phyloP scores from a whole-genome alignment of 306 rosid species.

The Prunus armeniaca region DNA sequence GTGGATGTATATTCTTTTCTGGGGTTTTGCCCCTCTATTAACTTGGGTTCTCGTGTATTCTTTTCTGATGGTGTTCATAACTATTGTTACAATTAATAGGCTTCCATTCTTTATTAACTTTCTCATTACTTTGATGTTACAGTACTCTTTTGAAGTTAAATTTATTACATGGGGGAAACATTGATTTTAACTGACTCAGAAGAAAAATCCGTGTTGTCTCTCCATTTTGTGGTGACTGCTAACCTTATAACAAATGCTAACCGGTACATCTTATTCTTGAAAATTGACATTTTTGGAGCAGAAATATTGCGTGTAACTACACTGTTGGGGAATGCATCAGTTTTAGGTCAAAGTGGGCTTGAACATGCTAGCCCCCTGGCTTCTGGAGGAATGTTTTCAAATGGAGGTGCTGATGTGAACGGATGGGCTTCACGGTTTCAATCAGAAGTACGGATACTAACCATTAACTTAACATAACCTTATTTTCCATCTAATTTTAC shows the following conservation, averaged over 20 bases:
- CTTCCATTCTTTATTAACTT: slow-evolving; percentile 1
- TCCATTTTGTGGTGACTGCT: slow-evolving; percentile 91
- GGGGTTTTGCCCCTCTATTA: neutral
- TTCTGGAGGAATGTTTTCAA: slow-evolving; percentile 88
- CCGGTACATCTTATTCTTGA: slow-evolving; percentile 98
- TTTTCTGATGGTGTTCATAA: neutral
- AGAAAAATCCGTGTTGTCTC: slow-evolving; percentile 64
- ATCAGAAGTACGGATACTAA: slow-evolving; percentile 99
- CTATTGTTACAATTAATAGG: neutral
- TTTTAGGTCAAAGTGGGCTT: slow-evolving; percentile 99
- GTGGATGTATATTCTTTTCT: neutral
- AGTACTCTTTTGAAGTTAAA: slow-evolving; percentile 38
- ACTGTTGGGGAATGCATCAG: slow-evolving; percentile 99
- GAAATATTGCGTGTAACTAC: slow-evolving; percentile 99
- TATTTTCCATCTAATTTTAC: slow-evolving; percentile 80
- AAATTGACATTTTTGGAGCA: slow-evolving; percentile 99
- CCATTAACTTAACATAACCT: slow-evolving; percentile 99
- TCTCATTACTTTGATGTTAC: slow-evolving; percentile 15
- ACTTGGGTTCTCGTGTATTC: neutral
- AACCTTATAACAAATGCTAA: slow-evolving; percentile 97
- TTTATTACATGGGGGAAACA: slow-evolving; percentile 46
- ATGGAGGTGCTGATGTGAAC: slow-evolving; percentile 82
- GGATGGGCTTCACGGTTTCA: slow-evolving; percentile 98
- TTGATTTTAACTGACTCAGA: slow-evolving; percentile 68
- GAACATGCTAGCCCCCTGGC: slow-evolving; percentile 99